Base-by-base conservation (phyloP, 768 basidiomycete genomes). In the Hericium coralloides region DNA sequence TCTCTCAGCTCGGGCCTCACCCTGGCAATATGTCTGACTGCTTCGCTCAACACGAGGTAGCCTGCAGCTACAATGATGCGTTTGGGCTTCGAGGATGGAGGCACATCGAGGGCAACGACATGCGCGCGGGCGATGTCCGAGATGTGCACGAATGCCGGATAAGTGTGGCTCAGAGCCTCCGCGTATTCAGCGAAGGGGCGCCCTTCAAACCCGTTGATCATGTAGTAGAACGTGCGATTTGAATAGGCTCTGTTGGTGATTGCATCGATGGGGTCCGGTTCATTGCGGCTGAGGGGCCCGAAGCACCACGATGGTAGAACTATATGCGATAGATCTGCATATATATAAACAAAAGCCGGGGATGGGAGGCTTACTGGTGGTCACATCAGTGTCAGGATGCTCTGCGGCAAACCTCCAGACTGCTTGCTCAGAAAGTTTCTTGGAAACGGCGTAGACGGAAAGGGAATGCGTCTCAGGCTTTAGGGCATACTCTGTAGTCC, bases 81-180 rank as follows among this genome's bases (percentile, higher is more conserved):
- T 38, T 67, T 67, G 20, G 55, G 49, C 20, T 25, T 52, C 22
- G 52, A 45, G 2, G 55, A 43, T 2, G 53, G 36, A 31, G 55
- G n/a, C 47, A 53, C 60, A 17, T 52, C 18, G 26, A 70, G 59
- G n/a, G 66, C 66, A 22, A 55, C 53, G 36, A 69, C 59, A 49
- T 68, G 67, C 3, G 66, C 69, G 9, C 55, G 58, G 2, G 69
- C 68, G n/a, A 64, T 67, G 51, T 69, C 69, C 8, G 63, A 55
- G 10, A 70, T 63, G 52, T 70, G 63, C 48, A 61, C 59, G 48
- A 58, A 67, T 39, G 59, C 57, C 4, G 68, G 67, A 8, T 60
- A 55, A 5, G 61, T 26, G 43, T 18, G 12, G 37, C 63, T 65
- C n/a, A 45, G 20, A 20, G n/a, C 20, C 43, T 45, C 20, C 3